These are phyloP conservation scores for Trypanosoma congolense DNA, from an alignment of 208 protist species.

Conservation along the genomic window DNA sequence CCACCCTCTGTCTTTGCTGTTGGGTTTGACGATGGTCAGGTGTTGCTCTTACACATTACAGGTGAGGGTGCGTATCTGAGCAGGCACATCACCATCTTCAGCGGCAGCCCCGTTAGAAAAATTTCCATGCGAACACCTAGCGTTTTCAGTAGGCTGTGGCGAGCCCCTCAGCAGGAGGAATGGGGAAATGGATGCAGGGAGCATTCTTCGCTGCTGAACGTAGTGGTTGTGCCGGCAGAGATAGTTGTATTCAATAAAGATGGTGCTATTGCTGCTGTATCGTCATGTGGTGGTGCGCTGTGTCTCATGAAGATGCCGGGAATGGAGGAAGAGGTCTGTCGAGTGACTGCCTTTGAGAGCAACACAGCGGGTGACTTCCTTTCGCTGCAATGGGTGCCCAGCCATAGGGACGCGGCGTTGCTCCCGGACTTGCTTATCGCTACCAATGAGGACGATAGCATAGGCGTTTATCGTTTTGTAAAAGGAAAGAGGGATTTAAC, in stretches of 20 bases:
- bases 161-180: slow-evolving; percentile 1
- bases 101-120: slow-evolving; percentile 35
- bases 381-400: slow-evolving; percentile 57
- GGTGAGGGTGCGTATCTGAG: slow-evolving; percentile 55
- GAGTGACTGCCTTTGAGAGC: slow-evolving; percentile 34
- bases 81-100: slow-evolving; percentile 47
- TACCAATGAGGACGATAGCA: slow-evolving; percentile 73
- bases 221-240: slow-evolving; percentile 30
- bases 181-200: not conserved
- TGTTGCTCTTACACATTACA: slow-evolving; percentile 62
- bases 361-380: slow-evolving; percentile 67
- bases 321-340: slow-evolving; percentile 35
- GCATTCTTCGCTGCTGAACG: not conserved
- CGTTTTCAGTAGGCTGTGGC: slow-evolving; percentile 71
- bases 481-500: not conserved
- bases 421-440: slow-evolving; percentile 63
- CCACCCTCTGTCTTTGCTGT: slow-evolving; percentile 67
- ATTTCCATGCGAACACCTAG: slow-evolving; percentile 53
- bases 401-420: slow-evolving; percentile 24
- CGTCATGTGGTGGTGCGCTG: slow-evolving; percentile 59
- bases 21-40: slow-evolving; percentile 73
- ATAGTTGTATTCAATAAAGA: slow-evolving; percentile 50
- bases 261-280: slow-evolving; percentile 49
- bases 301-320: slow-evolving; percentile 46
- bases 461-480: slow-evolving; percentile 54